A percentile compares a stretch with the other conserved stretches of the same genome.
These are phyloP conservation scores for Graphilbum ipis-grandicollis DNA, from an alignment of 2,329 filamentous ascomycete genomes.

Conservation along the genomic window DNA sequence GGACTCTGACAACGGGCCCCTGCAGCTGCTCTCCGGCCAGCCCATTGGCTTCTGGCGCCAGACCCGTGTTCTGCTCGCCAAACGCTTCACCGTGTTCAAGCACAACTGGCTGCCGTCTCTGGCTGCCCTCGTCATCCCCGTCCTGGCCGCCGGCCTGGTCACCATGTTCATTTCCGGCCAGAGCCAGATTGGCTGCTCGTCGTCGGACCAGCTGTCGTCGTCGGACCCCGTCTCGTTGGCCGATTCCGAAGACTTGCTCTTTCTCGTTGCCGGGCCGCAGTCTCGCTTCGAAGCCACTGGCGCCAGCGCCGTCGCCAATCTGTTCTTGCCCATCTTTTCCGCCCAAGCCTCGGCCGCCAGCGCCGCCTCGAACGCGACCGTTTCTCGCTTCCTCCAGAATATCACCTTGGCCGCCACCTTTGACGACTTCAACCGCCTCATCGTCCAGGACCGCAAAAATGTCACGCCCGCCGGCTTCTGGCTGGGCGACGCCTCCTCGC, in stretches of 20 bases:
- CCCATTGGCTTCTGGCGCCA: slow-evolving; percentile 55
- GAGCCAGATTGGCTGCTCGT: slow-evolving; percentile 31
- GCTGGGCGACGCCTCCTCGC: slow-evolving; percentile 41
- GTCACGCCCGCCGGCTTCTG: slow-evolving; percentile 69
- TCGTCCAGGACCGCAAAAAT: slow-evolving; percentile 44
- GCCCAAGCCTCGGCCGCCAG: no score
- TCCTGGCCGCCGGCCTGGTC: slow-evolving; percentile 63
- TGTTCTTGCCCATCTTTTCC: slow-evolving; percentile 24
- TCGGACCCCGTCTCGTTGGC: slow-evolving; percentile 19
- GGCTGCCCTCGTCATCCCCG: slow-evolving; percentile 58
- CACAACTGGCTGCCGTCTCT: slow-evolving; percentile 63
- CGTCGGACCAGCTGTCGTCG: slow-evolving; percentile 28
- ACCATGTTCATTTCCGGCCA: slow-evolving; percentile 54
- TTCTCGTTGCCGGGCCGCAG: slow-evolving; percentile 25
- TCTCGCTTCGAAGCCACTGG: slow-evolving; percentile 21
- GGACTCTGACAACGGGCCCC: slow-evolving; percentile 12
- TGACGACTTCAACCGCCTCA: slow-evolving; percentile 48
- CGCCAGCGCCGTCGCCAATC: slow-evolving; percentile 11
- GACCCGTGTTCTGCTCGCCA: slow-evolving; percentile 56
- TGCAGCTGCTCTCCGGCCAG: slow-evolving; percentile 49
- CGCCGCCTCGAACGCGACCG: no score
- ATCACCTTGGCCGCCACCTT: slow-evolving; percentile 44
- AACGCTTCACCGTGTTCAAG: slow-evolving; percentile 60
- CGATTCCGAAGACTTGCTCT: slow-evolving; percentile 18
- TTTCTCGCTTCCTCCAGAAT: slow-evolving; percentile 12